Base-by-base conservation (phyloP, 1,284 basidiomycete genomes). In the Cryptococcus sp. region DNA sequence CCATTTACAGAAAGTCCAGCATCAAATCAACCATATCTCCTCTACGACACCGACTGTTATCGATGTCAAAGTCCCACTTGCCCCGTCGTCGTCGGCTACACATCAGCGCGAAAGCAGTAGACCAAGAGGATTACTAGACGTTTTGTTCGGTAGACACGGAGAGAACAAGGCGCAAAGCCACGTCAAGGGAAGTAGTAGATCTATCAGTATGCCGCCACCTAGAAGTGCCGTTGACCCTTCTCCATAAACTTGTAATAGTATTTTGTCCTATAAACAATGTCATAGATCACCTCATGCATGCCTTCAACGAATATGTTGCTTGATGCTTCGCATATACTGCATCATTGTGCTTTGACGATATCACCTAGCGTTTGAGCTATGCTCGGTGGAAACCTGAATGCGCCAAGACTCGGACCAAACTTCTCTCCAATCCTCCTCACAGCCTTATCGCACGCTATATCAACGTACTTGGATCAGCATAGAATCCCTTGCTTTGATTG, bases 361-460 rank as follows among this genome's bases (percentile, higher is more conserved):
- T 70, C 68, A 26, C 63, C 62, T 48, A 76, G 57, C 7, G 60
- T 61, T 34, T 51, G 52, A 5, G 69, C 72, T 22, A 77, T 63
- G 15, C 50, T 39, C 37, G 65, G 55, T 7, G 75, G 70, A 60
- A 77, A 74, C 49, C 62, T 62, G 61, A 77, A 77, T 11, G 73
- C 69, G 10, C 55, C 53, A 22, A 77, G 55, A n/a, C 66, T 71
- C 29, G 60, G 51, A 10, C 74, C 74, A 39, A 73, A 77, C 16
- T 54, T 55, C 22, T 66, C 69, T 2, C 54, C 65, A 49, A 77
- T 69, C 38, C 67, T 59, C 25, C 52, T 48, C 15, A 76, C 57
- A 11, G 63, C 62, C 1, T 50, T 46, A 16, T 75, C 72, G 38
- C 68, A 66, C 3, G 61, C 66, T 70, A 48, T 6, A 19, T 29